Percentiles rank a stretch among this genome's conserved stretches.
These are phyloP conservation scores for Acrodontium crateriforme DNA, from an alignment of 2,329 filamentous ascomycete species.

Conservation along the genomic window DNA sequence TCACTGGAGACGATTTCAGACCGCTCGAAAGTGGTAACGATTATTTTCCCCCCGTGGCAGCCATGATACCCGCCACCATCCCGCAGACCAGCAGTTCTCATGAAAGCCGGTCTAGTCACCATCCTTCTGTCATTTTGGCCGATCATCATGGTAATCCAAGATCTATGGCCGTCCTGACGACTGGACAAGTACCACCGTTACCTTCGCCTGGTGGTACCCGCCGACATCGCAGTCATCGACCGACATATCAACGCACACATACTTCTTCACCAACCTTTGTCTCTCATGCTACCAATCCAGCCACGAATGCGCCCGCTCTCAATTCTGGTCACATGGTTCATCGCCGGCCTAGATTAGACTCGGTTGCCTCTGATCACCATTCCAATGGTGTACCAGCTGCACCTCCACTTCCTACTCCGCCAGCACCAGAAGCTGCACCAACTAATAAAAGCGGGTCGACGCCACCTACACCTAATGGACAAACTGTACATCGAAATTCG, in stretches of 20 bases:
- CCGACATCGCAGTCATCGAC: constrained; percentile 29
- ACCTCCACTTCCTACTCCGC: constrained; percentile 44
- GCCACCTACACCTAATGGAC: constrained; percentile 16
- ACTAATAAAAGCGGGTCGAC: constrained; percentile 12
- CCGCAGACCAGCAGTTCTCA: constrained; percentile 22
- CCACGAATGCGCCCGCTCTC: constrained; percentile 1
- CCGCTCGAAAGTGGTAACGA: constrained; percentile 59
- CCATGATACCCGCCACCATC: constrained; percentile 28
- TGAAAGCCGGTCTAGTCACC: constrained; percentile 22
- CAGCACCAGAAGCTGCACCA: constrained; percentile 24
- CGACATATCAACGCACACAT: constrained; percentile 53
- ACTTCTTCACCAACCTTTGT: constrained; percentile 70
- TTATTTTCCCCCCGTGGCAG: constrained; percentile 66
- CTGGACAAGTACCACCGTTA: constrained; percentile 64
- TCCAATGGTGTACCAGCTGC: constrained; percentile 26
- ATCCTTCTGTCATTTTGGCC: too few relatives aligned
- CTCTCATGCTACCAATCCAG: constrained; percentile 13
- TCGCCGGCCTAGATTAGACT: constrained; percentile 24
- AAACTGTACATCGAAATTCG: too few relatives aligned
- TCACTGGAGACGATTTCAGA: constrained; percentile 46
- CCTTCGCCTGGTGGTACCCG: constrained; percentile 63
- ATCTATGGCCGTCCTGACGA: constrained; percentile 68
- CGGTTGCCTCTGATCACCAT: constrained; percentile 29
- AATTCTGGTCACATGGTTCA: constrained; percentile 23
- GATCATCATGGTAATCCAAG: constrained; percentile 39